These are phyloP conservation scores for Amphirosellinia nigrospora DNA, from an alignment of 495 filamentous ascomycete species.

Conservation along the genomic window DNA sequence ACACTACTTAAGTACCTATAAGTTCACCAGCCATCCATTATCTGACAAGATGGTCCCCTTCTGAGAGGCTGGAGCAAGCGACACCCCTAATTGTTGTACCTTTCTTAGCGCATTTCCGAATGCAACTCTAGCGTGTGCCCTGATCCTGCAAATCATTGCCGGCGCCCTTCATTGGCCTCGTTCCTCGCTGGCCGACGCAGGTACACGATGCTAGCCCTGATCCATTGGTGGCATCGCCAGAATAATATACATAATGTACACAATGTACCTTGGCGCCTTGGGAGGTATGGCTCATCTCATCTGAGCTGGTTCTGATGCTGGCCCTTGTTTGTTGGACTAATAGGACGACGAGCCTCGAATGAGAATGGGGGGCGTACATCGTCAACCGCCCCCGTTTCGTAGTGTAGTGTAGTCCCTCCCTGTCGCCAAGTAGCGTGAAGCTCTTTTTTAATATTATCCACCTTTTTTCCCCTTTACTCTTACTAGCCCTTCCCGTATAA, in stretches of 20 bases:
- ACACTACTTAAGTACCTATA: neutral
- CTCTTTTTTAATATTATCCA: slow-evolving; percentile 30
- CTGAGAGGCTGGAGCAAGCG: neutral
- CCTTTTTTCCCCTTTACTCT: slow-evolving; percentile 23
- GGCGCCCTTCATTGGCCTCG: slow-evolving; percentile 6
- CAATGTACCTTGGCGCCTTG: slow-evolving; percentile 4
- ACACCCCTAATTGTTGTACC: neutral
- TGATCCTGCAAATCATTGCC: slow-evolving; percentile 22
- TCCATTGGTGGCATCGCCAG: slow-evolving; percentile 10
- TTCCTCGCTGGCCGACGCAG: slow-evolving; percentile 24
- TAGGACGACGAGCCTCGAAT: slow-evolving; percentile 10
- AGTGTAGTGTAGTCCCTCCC: slow-evolving; percentile 30
- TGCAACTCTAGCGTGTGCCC: slow-evolving; percentile 10
- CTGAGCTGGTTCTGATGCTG: neutral
- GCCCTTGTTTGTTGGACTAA: neutral
- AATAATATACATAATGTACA: neutral
- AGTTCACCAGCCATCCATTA: neutral
- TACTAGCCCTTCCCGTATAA: slow-evolving; percentile 22
- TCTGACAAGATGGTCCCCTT: neutral
- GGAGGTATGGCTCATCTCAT: slow-evolving; percentile 23
- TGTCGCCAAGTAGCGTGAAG: slow-evolving; percentile 28
- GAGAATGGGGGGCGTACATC: slow-evolving; percentile 18
- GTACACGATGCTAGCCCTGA: slow-evolving; percentile 17
- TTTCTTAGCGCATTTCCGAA: slow-evolving; percentile 13
- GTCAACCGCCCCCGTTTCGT: slow-evolving; percentile 27